phyloP scores from a whole-genome alignment of 352 stramenopile species.

The Phytophthora tentaculata region DNA sequence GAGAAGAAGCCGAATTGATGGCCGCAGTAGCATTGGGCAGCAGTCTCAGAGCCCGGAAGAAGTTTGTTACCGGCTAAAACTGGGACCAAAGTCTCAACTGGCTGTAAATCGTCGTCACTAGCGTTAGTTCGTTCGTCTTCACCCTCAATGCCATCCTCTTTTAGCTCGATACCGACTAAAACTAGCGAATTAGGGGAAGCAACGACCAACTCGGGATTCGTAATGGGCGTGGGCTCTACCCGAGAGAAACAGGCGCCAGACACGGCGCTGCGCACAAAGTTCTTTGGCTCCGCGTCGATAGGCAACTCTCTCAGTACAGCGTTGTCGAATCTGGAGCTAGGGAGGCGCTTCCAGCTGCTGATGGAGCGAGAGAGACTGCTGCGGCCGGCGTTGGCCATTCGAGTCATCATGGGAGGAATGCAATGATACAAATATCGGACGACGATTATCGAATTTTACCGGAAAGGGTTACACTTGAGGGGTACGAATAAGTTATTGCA shows the following conservation, averaged over 20 bases:
- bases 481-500: too few relatives aligned
- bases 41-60: conserved; percentile 73
- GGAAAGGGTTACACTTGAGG: too few relatives aligned
- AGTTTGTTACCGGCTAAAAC: conserved; percentile 80
- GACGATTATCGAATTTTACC: too few relatives aligned
- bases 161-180: conserved; percentile 66
- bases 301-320: conserved; percentile 67
- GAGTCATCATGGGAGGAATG: conserved; percentile 16
- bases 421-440: neutral
- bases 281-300: conserved; percentile 56
- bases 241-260: conserved; percentile 67
- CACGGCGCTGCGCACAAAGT: conserved; percentile 60
- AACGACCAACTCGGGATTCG: conserved; percentile 65
- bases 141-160: neutral
- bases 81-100: conserved; percentile 53
- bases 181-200: conserved; percentile 53
- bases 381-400: conserved; percentile 12
- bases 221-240: conserved; percentile 64
- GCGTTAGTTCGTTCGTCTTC: conserved; percentile 7
- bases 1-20: conserved; percentile 94
- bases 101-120: conserved; percentile 32
- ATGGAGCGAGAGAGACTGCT: conserved; percentile 20
- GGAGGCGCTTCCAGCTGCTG: conserved; percentile 56
- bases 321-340: conserved; percentile 58
- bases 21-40: conserved; percentile 91